Evolutionary conservation across 768 basidiomycete species (phyloP).

Genomic region (Tephrocybe sp.): DNA sequence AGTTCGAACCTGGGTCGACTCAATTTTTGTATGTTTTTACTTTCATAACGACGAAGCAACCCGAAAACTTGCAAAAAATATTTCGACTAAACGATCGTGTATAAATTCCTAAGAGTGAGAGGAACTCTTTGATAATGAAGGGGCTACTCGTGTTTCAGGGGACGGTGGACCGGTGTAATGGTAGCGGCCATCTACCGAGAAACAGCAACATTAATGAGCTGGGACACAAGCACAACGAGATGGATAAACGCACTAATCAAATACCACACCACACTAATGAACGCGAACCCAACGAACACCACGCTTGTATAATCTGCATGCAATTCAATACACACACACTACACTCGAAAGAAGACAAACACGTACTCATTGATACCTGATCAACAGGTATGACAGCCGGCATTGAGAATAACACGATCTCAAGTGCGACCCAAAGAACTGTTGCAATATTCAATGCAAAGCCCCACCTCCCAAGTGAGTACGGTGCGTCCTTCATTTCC

Average conservation of each 20-base stretch:
- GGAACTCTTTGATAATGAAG: no score
- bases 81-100: no score
- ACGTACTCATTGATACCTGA: constrained; percentile 45
- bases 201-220: background rate
- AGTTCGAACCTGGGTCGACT: constrained; percentile 36
- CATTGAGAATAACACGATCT: constrained; percentile 70
- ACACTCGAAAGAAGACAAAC: background rate
- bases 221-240: background rate
- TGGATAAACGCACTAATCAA: constrained; percentile 42
- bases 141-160: background rate
- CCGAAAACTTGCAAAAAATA: no score
- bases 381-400: constrained; percentile 61
- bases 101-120: no score
- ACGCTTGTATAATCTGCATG: constrained; percentile 63
- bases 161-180: background rate
- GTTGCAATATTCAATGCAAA: constrained; percentile 47
- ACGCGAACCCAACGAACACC: constrained; percentile 62
- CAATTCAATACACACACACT: background rate
- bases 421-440: constrained; percentile 59
- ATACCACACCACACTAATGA: constrained; percentile 63
- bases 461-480: constrained; percentile 46
- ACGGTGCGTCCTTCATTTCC: constrained; percentile 50
- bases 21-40: no score
- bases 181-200: background rate
- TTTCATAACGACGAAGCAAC: no score